These are phyloP conservation scores for Calcarisporium arbuscula DNA, from an alignment of 2,329 filamentous ascomycete species.

Conservation along the genomic window DNA sequence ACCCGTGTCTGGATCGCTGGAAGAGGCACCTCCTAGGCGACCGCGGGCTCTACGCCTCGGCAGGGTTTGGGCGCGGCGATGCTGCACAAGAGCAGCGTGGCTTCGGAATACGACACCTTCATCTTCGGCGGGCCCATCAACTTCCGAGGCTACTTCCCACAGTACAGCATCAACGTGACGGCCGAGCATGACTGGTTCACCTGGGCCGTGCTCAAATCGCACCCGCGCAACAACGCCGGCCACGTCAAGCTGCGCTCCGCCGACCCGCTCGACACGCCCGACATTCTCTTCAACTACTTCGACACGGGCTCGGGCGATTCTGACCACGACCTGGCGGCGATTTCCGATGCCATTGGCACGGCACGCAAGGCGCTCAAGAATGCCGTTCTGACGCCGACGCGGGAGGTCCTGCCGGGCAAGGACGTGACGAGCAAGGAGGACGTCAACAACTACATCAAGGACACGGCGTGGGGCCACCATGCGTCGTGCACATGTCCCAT, in stretches of 20 bases:
- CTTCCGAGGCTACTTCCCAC: conserved; percentile 52
- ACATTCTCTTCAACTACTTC: conserved; percentile 56
- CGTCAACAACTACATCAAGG: conserved; percentile 38
- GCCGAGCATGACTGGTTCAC: conserved; percentile 35
- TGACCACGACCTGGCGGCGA: conserved; percentile 42
- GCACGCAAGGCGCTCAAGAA: conserved; percentile 34
- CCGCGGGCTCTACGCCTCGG: conserved; percentile 32
- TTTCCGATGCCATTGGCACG: conserved; percentile 49
- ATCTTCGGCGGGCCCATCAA: conserved; percentile 48
- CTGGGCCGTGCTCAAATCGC: conserved; percentile 48
- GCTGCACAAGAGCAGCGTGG: conserved; percentile 25
- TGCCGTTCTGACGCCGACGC: conserved; percentile 10
- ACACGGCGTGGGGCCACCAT: conserved; percentile 51
- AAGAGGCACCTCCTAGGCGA: conserved; percentile 18
- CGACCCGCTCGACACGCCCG: conserved; percentile 55
- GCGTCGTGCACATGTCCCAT: conserved; percentile 50
- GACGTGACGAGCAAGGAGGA: conserved; percentile 31
- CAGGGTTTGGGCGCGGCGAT: conserved; percentile 47
- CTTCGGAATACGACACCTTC: conserved; percentile 45
- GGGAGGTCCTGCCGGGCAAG: conserved; percentile 26
- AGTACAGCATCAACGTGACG: conserved; percentile 41
- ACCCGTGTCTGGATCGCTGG: conserved; percentile 32
- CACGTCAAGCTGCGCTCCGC: conserved; percentile 51
- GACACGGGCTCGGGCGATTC: conserved; percentile 40
- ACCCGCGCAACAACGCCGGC: conserved; percentile 53